Evolutionary conservation across 768 basidiomycete species (phyloP).

Genomic region (Amanita molliuscula): DNA sequence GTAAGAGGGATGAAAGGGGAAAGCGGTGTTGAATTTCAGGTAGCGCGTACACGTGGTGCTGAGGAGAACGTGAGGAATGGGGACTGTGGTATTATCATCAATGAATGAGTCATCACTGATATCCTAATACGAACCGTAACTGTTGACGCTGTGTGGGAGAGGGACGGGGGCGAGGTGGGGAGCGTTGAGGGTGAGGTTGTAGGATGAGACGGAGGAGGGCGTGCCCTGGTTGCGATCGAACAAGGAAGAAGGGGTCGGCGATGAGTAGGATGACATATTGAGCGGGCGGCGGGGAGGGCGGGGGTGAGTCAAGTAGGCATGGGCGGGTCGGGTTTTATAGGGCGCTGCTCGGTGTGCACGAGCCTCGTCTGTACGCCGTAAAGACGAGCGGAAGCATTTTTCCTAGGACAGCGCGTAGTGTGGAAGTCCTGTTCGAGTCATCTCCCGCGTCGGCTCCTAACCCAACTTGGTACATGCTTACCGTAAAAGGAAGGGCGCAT

Average conservation of each 20-base stretch:
- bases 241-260: slow-evolving; percentile 1
- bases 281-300: not conserved
- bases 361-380: not conserved
- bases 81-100: not conserved
- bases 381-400: not conserved
- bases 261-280: not conserved
- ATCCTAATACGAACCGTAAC: not conserved
- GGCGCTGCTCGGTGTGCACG: not conserved
- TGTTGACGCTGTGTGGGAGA: not conserved
- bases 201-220: slow-evolving; percentile 2
- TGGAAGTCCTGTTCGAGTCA: slow-evolving; percentile 6
- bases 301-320: slow-evolving; percentile 1
- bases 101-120: not conserved
- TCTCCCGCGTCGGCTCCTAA: not conserved
- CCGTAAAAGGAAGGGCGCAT: not conserved
- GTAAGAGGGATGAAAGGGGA: not conserved
- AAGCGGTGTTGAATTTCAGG: not conserved
- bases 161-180: slow-evolving; percentile 2
- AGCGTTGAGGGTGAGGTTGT: not conserved
- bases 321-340: slow-evolving; percentile 2
- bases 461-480: not conserved
- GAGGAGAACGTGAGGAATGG: not conserved
- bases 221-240: slow-evolving; percentile 4
- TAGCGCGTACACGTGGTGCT: not conserved
- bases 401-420: not conserved